Evolutionary conservation across 768 basidiomycete genomes (phyloP).

Genomic region (Naganishia vaughanmartiniae): DNA sequence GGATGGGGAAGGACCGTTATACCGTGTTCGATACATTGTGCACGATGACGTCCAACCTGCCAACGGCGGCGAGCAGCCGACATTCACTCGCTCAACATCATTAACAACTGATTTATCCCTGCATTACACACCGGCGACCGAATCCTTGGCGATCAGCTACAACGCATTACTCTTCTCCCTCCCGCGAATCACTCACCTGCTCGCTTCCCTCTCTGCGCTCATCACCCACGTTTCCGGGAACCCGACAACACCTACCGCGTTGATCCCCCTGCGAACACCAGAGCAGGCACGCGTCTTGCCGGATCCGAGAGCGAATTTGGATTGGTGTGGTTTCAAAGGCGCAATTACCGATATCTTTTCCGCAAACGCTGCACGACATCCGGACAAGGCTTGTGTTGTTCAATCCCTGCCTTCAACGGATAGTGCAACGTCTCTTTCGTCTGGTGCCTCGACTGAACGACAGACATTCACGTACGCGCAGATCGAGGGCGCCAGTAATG

Average conservation of each 20-base stretch:
- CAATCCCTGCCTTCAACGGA: slow-evolving; percentile 62
- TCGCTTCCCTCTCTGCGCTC: slow-evolving; percentile 80
- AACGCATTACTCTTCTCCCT: slow-evolving; percentile 90
- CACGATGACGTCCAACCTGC: slow-evolving; percentile 43
- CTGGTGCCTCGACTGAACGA: slow-evolving; percentile 40
- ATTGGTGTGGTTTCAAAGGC: slow-evolving; percentile 97
- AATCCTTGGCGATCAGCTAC: slow-evolving; percentile 73
- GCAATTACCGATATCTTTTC: slow-evolving; percentile 95
- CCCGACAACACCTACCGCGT: slow-evolving; percentile 59
- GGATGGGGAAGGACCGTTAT: slow-evolving; percentile 57
- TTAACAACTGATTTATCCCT: slow-evolving; percentile 89
- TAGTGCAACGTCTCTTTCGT: background rate
- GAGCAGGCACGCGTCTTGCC: slow-evolving; percentile 70
- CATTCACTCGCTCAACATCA: slow-evolving; percentile 56
- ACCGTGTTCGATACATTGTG: slow-evolving; percentile 90
- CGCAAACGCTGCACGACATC: slow-evolving; percentile 72
- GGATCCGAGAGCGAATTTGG: slow-evolving; percentile 76
- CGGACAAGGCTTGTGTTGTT: slow-evolving; percentile 82
- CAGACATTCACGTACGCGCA: slow-evolving; percentile 71
- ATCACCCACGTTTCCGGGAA: slow-evolving; percentile 68
- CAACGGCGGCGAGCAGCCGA: background rate
- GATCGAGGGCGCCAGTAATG: slow-evolving; percentile 80
- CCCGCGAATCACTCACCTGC: slow-evolving; percentile 68
- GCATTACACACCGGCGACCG: slow-evolving; percentile 73
- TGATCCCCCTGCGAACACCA: slow-evolving; percentile 75